Conservation (phyloP, 2,329 filamentous ascomycete species). For the Fusarium tjaetaba region DNA sequence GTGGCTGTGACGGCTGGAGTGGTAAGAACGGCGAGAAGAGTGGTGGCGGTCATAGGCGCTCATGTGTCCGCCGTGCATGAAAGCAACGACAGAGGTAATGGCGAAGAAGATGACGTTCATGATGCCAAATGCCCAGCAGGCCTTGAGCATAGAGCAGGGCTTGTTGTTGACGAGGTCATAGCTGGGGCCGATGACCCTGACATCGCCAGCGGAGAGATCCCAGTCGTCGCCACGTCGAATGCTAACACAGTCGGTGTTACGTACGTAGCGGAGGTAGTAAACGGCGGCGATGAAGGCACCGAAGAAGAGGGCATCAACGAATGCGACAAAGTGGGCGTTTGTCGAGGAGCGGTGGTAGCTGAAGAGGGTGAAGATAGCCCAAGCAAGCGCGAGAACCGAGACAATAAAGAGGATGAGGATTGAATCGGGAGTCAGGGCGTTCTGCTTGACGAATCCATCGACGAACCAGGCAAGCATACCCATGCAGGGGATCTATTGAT, state of each 20-base stretch:
- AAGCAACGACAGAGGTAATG: constrained; percentile 77
- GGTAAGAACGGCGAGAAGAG: constrained; percentile 47
- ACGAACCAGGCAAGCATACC: constrained; percentile 76
- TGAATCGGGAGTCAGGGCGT: constrained; percentile 68
- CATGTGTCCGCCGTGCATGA: constrained; percentile 64
- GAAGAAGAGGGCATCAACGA: constrained; percentile 70
- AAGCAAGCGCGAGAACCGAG: constrained; percentile 69
- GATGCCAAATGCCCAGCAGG: constrained; percentile 87
- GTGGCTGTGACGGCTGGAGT: constrained; percentile 54
- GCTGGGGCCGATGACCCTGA: constrained; percentile 63
- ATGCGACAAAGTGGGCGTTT: constrained; percentile 69
- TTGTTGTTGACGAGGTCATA: constrained; percentile 71
- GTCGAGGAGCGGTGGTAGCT: constrained; percentile 69
- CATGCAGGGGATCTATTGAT: constrained; percentile 67
- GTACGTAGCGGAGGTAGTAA: constrained; percentile 68
- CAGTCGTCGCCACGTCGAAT: constrained; percentile 62
- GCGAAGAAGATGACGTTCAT: constrained; percentile 88
- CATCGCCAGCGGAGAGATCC: constrained; percentile 68
- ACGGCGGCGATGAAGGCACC: constrained; percentile 72
- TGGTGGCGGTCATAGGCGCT: constrained; percentile 52
- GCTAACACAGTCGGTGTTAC: constrained; percentile 72
- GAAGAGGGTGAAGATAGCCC: constrained; percentile 73
- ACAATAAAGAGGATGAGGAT: constrained; percentile 76
- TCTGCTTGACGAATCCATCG: constrained; percentile 64
- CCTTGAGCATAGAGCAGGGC: constrained; percentile 92